Conservation (phyloP, 2,329 filamentous ascomycete genomes). For the Nannizziopsis arthrosporioides region DNA sequence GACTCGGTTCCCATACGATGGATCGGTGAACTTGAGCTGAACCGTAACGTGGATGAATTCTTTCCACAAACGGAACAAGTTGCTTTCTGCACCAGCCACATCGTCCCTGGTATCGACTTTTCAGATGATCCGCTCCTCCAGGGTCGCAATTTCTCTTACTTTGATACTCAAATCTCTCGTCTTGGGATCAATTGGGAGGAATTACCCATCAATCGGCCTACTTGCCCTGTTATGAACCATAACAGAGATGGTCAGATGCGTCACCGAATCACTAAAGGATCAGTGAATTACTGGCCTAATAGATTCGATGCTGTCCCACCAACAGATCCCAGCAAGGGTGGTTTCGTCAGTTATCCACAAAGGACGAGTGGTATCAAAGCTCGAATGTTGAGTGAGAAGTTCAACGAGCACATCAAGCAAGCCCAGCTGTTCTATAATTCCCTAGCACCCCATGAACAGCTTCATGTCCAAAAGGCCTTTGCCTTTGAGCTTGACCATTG, state of each 20-base stretch:
- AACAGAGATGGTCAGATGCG: constrained; percentile 63
- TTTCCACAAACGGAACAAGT: constrained; percentile 74
- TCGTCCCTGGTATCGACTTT: constrained; percentile 67
- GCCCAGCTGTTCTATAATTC: constrained; percentile 79
- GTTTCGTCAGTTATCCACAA: constrained; percentile 56
- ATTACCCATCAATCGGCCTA: constrained; percentile 62
- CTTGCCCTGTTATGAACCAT: constrained; percentile 63
- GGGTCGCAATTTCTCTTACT: constrained; percentile 56
- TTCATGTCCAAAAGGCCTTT: constrained; percentile 49
- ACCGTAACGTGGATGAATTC: constrained; percentile 68
- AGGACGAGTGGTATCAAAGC: constrained; percentile 59
- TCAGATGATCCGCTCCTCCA: constrained; percentile 64
- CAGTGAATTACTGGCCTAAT: constrained; percentile 71
- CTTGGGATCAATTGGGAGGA: constrained; percentile 66
- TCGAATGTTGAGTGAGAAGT: constrained; percentile 54
- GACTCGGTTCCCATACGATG: constrained; percentile 62
- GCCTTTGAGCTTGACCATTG: constrained; percentile 70
- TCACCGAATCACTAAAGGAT: constrained; percentile 62
- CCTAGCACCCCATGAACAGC: constrained; percentile 53
- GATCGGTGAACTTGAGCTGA: constrained; percentile 68
- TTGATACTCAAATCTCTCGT: constrained; percentile 48
- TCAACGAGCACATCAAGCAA: constrained; percentile 65
- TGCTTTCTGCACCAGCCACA: constrained; percentile 68
- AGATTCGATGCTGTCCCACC: constrained; percentile 54
- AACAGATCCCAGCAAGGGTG: constrained; percentile 50